These are phyloP conservation scores for Polytrichum formosum DNA, from an alignment of 225 moss, liverwort and hornwort species.

Conservation along the genomic window DNA sequence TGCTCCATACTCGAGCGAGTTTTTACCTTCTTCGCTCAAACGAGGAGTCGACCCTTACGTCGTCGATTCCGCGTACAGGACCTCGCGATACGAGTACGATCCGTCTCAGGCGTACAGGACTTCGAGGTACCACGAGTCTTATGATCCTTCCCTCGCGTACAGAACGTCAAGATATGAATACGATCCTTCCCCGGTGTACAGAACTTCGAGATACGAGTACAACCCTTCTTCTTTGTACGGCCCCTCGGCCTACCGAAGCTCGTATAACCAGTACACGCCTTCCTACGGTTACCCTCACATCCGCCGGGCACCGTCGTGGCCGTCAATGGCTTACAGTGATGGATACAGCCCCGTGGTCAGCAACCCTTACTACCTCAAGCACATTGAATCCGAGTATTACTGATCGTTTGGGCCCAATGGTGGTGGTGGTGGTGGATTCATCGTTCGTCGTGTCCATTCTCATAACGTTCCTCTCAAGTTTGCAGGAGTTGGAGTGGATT, in stretches of 20 bases:
- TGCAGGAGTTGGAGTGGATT: neutral
- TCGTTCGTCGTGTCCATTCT: neutral
- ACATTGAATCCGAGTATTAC: constrained; percentile 15
- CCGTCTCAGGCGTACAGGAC: neutral
- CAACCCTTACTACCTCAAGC: constrained; percentile 21
- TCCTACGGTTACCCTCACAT: constrained; percentile 10
- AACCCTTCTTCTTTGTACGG: neutral
- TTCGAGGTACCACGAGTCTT: neutral
- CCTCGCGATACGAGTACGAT: neutral
- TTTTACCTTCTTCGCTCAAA: too few species aligned
- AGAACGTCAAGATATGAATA: neutral
- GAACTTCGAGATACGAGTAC: constrained; percentile 12
- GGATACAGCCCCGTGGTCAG: constrained; percentile 17
- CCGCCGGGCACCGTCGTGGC: neutral
- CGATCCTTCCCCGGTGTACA: constrained; percentile 3
- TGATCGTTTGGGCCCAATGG: neutral
- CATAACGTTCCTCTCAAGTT: neutral
- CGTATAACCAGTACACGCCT: constrained; percentile 15
- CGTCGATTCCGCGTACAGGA: neutral
- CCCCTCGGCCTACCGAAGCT: constrained; percentile 13
- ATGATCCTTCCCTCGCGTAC: neutral
- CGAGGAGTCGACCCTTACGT: neutral
- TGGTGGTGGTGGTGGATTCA: neutral
- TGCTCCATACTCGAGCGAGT: neutral
- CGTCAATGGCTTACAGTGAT: constrained; percentile 18